Evolutionary conservation across 257 asterid species (phyloP), one percentile per base, ranked within the genome.

Genomic region (Nicotiana attenuata): DNA sequence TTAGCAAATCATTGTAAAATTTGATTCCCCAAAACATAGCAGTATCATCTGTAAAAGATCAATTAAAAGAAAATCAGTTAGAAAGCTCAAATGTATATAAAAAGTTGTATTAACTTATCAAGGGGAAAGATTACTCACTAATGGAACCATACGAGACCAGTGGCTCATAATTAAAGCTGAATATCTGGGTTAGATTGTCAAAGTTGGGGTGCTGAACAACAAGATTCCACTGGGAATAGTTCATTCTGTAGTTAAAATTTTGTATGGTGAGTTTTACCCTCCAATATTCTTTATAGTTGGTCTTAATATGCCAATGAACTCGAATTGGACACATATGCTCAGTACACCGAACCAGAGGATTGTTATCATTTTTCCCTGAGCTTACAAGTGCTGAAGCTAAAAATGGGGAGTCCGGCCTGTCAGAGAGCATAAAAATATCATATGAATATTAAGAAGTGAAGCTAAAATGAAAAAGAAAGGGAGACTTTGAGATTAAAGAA

Each of bases 281-380:
- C 93, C 92, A 90, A 26, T 88, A 88, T 52, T 82, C 88, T 81
- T 78, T 87, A 86, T 90, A 88, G 81, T 88, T 90, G 8, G 71
- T 29, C 75, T 90, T 88, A 41, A 90, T 69, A 10, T 90, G 93
- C 93, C 93, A 90, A 31, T 90, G 93, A 55, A 88, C 86, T 59
- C 89, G 82, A 77, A 88, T n/a, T 1, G 92, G 93, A 82, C 93
- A 88, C 93, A 90, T 87, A 29, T 90, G 92, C 1, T 76, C 77
- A 28, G 90, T 86, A 29, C 92, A 89, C 17, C 77, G 88, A 26
- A 89, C 75, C 28, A 85, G 77, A 63, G 88, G 90, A 0, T 81
- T 19, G 38, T 56, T 22, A 66, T 52, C 84, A 65, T 83, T 82
- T 71, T 84, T 85, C 52, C 41, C 84, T 1, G 81, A 81, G 24